These are phyloP conservation scores for Colletotrichum sp. DNA, from an alignment of 2,329 filamentous ascomycete species.

Conservation along the genomic window DNA sequence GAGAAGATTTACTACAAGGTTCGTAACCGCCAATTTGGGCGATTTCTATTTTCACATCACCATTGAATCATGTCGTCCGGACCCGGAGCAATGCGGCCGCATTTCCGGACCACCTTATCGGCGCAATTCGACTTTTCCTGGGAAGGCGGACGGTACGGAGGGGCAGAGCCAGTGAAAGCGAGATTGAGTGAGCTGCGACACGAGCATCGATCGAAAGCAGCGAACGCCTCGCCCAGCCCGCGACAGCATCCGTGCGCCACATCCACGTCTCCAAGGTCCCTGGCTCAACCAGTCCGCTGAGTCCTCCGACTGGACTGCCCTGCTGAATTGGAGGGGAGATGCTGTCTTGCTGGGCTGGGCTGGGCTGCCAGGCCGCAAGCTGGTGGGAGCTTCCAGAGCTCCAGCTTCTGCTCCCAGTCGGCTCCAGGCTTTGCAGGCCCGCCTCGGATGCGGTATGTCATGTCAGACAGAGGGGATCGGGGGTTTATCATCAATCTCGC, in stretches of 20 bases:
- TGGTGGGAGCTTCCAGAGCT: conserved; percentile 9
- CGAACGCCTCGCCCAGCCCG: conserved; percentile 15
- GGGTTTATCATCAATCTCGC: conserved; percentile 10
- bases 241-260: conserved; percentile 16
- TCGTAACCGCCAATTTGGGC: conserved; percentile 33
- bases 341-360: neutral
- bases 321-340: neutral
- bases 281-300: neutral
- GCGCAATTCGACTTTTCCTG: neutral
- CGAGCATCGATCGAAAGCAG: conserved; percentile 11
- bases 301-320: neutral
- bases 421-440: neutral
- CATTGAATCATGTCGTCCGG: neutral
- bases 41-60: conserved; percentile 12
- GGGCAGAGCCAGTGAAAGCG: neutral
- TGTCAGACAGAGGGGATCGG: conserved; percentile 1
- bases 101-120: neutral
- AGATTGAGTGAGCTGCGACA: neutral
- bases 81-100: conserved; percentile 1
- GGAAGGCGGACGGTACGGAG: neutral
- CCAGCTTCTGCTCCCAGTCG: neutral
- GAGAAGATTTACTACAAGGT: conserved; percentile 96
- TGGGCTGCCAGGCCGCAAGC: neutral
- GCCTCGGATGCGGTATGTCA: conserved; percentile 7
- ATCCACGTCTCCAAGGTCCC: neutral